These are phyloP conservation scores for Tephrocybe rancida DNA, from an alignment of 768 basidiomycete genomes.

Conservation along the genomic window DNA sequence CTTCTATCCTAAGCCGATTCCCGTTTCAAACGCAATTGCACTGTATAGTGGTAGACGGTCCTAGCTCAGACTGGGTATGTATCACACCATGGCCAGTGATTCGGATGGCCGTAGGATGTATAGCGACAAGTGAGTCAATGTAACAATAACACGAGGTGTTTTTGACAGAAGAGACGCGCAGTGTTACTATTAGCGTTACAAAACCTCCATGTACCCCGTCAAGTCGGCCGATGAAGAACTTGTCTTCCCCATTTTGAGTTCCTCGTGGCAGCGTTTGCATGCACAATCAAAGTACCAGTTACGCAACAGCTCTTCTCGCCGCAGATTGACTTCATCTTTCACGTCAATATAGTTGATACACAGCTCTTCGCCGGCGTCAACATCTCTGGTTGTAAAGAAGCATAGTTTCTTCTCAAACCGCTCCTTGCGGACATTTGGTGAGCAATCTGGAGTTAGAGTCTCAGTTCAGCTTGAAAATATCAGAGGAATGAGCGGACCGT, in stretches of 20 bases:
- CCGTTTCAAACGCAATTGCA: neutral
- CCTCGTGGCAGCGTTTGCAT: conserved; percentile 45
- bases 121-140: neutral
- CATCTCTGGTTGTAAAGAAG: conserved; percentile 46
- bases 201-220: conserved; percentile 1
- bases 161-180: conserved; percentile 6
- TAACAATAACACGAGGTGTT: conserved; percentile 6
- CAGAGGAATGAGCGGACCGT: conserved; percentile 41
- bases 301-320: conserved; percentile 41
- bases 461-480: neutral
- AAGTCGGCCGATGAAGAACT: neutral
- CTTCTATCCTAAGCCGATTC: neutral
- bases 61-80: no score
- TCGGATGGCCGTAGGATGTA: no score
- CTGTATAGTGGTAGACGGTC: no score
- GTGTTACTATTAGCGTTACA: neutral
- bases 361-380: conserved; percentile 54
- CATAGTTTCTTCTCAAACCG: conserved; percentile 45
- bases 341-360: conserved; percentile 59
- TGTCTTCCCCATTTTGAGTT: conserved; percentile 16
- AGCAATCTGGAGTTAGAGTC: conserved; percentile 44
- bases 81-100: no score
- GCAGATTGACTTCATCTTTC: conserved; percentile 34
- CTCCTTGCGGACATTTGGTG: conserved; percentile 51
- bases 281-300: conserved; percentile 62